These are phyloP conservation scores for Fraxinus pennsylvanica DNA, from an alignment of 257 asterid genomes.

Conservation along the genomic window DNA sequence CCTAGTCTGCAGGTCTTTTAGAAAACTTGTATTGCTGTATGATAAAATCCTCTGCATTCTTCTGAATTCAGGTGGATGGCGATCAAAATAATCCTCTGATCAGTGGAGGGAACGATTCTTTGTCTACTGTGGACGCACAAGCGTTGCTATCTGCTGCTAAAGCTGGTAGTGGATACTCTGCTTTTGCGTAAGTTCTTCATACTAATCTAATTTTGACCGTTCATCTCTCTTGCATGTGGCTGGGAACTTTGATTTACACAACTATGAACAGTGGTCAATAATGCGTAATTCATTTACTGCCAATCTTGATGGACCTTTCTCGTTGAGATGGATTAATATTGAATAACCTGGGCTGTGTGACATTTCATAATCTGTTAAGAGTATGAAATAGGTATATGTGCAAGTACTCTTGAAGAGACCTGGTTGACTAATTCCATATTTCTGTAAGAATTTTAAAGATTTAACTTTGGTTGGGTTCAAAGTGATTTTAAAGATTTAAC, in stretches of 20 bases:
- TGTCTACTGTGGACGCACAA: constrained; percentile 61
- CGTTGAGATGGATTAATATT: neutral
- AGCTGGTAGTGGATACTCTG: constrained; percentile 94
- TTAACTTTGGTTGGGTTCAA: neutral
- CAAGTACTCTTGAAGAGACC: neutral
- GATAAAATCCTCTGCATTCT: constrained; percentile 18
- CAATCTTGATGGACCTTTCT: neutral
- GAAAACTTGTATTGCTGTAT: constrained; percentile 10
- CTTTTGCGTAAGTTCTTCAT: constrained; percentile 82
- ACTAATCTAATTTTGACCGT: neutral
- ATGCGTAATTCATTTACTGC: neutral
- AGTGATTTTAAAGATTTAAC: neutral
- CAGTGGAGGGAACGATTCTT: constrained; percentile 56
- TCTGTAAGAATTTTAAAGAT: neutral
- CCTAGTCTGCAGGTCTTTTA: constrained; percentile 18
- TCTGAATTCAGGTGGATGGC: constrained; percentile 67
- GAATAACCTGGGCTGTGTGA: neutral
- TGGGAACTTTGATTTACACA: neutral
- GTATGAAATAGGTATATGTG: neutral
- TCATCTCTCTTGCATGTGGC: neutral
- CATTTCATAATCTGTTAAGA: neutral
- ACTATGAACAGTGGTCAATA: neutral
- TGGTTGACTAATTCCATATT: neutral
- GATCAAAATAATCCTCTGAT: constrained; percentile 52
- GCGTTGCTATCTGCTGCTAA: constrained; percentile 73